Percentiles rank a stretch among this genome's conserved stretches.
Conservation (phyloP, 352 stramenopile genomes). For the Phytophthora tubulina region DNA sequence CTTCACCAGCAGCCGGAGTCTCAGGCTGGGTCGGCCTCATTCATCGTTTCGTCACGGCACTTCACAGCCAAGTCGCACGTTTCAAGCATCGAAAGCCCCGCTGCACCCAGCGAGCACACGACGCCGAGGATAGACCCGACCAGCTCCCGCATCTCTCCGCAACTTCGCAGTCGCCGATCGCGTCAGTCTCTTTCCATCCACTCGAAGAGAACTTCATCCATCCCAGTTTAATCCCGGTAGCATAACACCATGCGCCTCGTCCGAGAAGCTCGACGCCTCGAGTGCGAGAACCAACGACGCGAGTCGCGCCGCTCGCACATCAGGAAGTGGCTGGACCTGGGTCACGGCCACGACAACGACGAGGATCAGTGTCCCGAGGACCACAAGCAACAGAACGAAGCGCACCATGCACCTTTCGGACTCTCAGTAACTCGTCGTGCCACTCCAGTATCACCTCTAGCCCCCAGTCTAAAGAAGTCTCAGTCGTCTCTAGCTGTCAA, state of each 20-base stretch:
- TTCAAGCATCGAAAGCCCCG: conserved; percentile 16
- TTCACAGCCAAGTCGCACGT: neutral
- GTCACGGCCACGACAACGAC: conserved; percentile 10
- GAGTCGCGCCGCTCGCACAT: conserved; percentile 43
- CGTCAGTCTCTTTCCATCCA: conserved; percentile 1
- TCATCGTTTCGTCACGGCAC: conserved; percentile 14
- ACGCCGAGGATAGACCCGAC: conserved; percentile 10
- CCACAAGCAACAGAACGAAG: conserved; percentile 27
- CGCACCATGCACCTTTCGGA: conserved; percentile 17
- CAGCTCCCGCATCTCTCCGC: conserved; percentile 18
- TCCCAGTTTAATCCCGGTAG: neutral
- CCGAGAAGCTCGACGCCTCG: conserved; percentile 36
- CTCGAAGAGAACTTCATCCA: neutral
- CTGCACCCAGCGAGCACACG: conserved; percentile 7
- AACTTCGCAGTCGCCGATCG: conserved; percentile 28
- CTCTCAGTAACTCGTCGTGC: conserved; percentile 24
- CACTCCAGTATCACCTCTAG: conserved; percentile 33
- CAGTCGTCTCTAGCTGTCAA: conserved; percentile 56
- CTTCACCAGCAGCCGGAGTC: conserved; percentile 25
- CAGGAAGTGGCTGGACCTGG: conserved; percentile 44
- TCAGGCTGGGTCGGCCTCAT: conserved; percentile 1
- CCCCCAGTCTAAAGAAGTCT: conserved; percentile 69
- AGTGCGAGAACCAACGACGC: conserved; percentile 48
- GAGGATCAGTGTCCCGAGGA: conserved; percentile 16
- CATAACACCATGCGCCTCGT: conserved; percentile 41